Base-by-base conservation (phyloP, 768 basidiomycete genomes). In the Rhizopogon vulgaris region DNA sequence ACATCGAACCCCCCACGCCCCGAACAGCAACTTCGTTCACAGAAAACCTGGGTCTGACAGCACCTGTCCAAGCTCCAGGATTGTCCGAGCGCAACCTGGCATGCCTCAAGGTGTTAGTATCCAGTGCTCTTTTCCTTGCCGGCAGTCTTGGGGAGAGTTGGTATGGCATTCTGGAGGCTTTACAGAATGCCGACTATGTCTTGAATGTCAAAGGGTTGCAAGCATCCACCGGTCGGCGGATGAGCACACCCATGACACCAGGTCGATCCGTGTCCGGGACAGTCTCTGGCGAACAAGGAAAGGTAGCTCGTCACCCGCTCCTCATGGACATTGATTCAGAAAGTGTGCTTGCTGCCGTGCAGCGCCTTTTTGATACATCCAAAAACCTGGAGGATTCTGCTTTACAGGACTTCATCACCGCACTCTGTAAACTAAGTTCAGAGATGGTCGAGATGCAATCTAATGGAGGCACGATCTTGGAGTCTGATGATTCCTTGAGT, bases 151-250 rank as follows among this genome's bases (percentile, higher is more conserved):
- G 85, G n/a, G 79, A 84, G 52, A 91, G 87, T 54, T 98, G 95
- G 95, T 95, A 90, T 65, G 78, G 85, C 41, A 79, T 97, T 8
- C 73, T 98, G 48, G 94, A 97, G 62, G 83, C 87, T 1, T 70
- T 98, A 22, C 95, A 97, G 70, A 97, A 94, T 58, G 94, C 95
- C 6, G 94, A 95, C 60, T 93, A 93, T 60, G 89, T 99, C 17
- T 73, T 98, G 17, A 81, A 80, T 8, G 73, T 78, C 59, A 86
- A 83, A 67, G 81, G 75, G 3, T 70, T 68, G 1, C 68, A 67
- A 28, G 56, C 61, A 28, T 52, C 68, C 6, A 56, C 63, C 4
- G 63, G 58, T 2, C 62, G 63, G 22, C 72, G 67, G 49, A 68
- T 71, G 49, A 69, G 69, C 36, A 54, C 63, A 8, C 56, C 69